Evolutionary conservation across 805 yeast species (phyloP), one percentile per base, ranked within the genome.

Genomic region (Saturnispora besseyi): DNA sequence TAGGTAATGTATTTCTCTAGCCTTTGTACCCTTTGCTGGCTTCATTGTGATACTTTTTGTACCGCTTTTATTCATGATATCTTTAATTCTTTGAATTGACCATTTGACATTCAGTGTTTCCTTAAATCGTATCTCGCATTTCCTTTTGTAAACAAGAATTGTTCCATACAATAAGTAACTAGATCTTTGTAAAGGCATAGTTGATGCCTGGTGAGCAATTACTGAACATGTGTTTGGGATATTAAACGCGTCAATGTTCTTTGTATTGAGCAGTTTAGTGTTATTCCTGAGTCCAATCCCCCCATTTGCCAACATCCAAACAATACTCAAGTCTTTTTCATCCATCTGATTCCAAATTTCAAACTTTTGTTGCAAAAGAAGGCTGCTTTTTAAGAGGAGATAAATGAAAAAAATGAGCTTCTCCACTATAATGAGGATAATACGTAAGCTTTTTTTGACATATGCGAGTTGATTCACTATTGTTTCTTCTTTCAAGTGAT

Each of bases 81-180:
- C 50, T 24, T 42, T 46, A 13, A 52, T 18, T 18, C 51, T 18
- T 24, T 58, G 54, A 67, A 69, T 54, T 75, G 70, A 55, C 71
- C 72, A 3, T 71, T 72, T 33, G 3, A 50, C 48, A 34, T 33
- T 51, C n/a, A 21, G 45, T 2, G 45, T 51, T 22, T 51, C 57
- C 18, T 46, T 54, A 46, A 52, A 52, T 8, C 51, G 40, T 33
- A 30, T 18, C 1, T 51, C 43, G 34, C 57, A 54, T 58, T 81
- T 76, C 28, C 74, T 73, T 50, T 69, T 75, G 58, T 75, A 76
- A 28, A 73, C 65, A 42, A 79, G 53, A 1, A 77, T 64, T 1
- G 76, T 63, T 0, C 84, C 84, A 55, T 73, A 69, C 50, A 79
- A 57, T 9, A 79, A 59, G 45, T 62, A 71, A 0, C 81, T 73